These are phyloP conservation scores for Colletotrichum sp. DNA, from an alignment of 2,329 filamentous ascomycete genomes.

Conservation along the genomic window DNA sequence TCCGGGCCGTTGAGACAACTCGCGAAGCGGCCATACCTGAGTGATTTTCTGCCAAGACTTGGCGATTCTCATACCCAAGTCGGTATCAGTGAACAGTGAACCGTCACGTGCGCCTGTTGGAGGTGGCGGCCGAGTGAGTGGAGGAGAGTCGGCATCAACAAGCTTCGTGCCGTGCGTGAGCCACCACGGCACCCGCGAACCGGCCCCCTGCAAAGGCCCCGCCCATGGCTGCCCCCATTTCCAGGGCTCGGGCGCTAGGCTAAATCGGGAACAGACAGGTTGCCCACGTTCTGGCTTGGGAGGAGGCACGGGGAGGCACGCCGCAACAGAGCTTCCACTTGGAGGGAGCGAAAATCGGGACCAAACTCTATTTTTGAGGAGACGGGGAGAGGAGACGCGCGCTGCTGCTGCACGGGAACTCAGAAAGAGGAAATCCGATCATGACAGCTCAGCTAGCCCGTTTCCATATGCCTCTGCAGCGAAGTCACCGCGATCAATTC, in stretches of 20 bases:
- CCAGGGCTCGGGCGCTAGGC: not conserved
- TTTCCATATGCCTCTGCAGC: not conserved
- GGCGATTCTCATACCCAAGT: not conserved
- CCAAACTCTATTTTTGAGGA: constrained; percentile 6
- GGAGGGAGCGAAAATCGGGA: not conserved
- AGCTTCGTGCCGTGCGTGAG: not conserved
- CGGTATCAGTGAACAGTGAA: not conserved
- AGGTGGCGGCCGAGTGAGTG: not conserved
- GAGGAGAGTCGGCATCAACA: not conserved
- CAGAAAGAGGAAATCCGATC: not conserved
- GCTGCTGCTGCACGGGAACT: not conserved
- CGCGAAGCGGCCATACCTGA: not conserved
- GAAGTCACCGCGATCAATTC: not conserved
- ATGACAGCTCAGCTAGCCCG: not conserved
- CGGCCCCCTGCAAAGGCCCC: not conserved
- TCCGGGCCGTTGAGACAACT: not conserved
- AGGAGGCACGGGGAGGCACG: not conserved
- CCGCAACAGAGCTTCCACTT: not conserved
- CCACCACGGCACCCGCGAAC: not conserved
- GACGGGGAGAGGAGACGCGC: not conserved
- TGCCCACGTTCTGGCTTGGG: not conserved
- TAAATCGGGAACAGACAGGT: not conserved
- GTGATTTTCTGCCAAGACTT: not conserved
- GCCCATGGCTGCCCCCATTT: not conserved
- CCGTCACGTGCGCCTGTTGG: not conserved